Evolutionary conservation across 2,329 filamentous ascomycete species (phyloP).

Genomic region (Fusarium euwallaceae): DNA sequence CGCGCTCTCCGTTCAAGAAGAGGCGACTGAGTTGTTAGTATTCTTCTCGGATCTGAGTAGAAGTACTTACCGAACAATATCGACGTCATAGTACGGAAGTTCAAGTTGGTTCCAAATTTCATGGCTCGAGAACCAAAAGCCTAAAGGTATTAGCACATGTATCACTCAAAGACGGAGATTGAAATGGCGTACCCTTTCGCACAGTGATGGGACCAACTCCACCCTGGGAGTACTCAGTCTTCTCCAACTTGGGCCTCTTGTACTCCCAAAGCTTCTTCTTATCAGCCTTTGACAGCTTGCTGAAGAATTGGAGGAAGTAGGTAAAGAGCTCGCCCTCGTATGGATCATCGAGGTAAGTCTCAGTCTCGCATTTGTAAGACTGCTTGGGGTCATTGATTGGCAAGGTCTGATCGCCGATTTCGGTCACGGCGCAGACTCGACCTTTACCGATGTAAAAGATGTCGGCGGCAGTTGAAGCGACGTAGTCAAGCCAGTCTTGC

Average conservation of each 20-base stretch:
- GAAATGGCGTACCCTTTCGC: constrained; percentile 48
- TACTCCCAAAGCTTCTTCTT: constrained; percentile 54
- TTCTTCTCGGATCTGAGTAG: background rate
- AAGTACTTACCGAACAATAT: constrained; percentile 51
- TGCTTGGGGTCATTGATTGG: constrained; percentile 46
- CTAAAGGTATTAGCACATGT: constrained; percentile 15
- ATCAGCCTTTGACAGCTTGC: constrained; percentile 48
- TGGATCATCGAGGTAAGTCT: constrained; percentile 54
- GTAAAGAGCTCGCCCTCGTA: constrained; percentile 60
- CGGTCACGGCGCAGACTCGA: constrained; percentile 56
- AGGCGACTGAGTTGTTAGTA: constrained; percentile 45
- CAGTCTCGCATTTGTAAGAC: constrained; percentile 54
- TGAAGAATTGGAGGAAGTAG: constrained; percentile 57
- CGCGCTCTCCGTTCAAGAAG: constrained; percentile 56
- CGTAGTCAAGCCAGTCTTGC: constrained; percentile 57
- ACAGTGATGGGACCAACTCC: constrained; percentile 57
- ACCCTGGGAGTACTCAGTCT: constrained; percentile 53
- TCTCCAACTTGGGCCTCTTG: constrained; percentile 55
- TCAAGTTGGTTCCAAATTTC: constrained; percentile 59
- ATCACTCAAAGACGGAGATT: too few relatives aligned
- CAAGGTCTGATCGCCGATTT: constrained; percentile 52
- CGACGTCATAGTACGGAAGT: constrained; percentile 58
- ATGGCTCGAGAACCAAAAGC: constrained; percentile 58
- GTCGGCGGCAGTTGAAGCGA: constrained; percentile 52
- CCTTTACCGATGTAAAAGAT: constrained; percentile 56